These are phyloP conservation scores for Dryas alaskensis DNA, from an alignment of 306 rosid species.

Conservation along the genomic window DNA sequence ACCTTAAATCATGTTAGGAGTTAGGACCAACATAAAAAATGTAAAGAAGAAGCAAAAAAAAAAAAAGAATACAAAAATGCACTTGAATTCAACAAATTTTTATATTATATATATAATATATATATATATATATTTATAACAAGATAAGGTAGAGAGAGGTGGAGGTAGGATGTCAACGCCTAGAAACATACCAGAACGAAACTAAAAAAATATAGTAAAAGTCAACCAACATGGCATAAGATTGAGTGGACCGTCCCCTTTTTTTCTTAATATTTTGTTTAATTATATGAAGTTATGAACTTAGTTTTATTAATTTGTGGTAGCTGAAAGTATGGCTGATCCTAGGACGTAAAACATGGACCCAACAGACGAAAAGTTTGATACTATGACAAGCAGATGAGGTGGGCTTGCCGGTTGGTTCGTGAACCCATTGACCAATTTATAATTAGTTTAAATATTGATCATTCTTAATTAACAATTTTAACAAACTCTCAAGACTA, in stretches of 20 bases:
- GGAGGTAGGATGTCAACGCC: background rate
- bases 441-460: background rate
- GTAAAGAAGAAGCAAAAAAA: no score
- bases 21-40: no score
- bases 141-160: background rate
- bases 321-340: background rate
- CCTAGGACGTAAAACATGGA: constrained; percentile 4
- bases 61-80: no score
- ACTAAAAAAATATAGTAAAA: background rate
- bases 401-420: background rate
- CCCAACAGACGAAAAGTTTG: constrained; percentile 10
- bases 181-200: background rate
- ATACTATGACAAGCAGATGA: background rate
- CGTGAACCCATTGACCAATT: background rate
- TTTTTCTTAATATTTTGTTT: background rate
- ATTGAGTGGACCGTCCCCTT: background rate
- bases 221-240: constrained; percentile 7
- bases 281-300: background rate
- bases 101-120: no score
- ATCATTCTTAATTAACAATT: no score
- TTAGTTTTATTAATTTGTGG: background rate
- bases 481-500: no score
- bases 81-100: no score
- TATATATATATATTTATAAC: background rate
- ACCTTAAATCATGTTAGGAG: no score